phyloP scores from a whole-genome alignment of 2,329 filamentous ascomycete species.

The Botrytis aclada region DNA sequence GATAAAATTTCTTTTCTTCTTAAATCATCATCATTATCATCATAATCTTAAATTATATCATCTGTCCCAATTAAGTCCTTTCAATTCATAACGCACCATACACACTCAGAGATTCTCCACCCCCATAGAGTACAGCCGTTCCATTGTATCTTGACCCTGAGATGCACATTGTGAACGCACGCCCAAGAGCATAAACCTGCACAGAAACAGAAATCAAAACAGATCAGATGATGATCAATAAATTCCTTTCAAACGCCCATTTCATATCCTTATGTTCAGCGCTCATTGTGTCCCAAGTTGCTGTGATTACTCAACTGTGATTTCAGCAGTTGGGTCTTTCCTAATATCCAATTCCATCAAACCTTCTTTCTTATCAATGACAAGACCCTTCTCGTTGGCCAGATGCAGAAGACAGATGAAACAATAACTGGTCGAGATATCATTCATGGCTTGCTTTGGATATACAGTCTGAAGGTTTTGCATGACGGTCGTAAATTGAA shows the following conservation, averaged over 20 bases:
- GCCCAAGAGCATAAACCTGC: not conserved
- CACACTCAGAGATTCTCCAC: not conserved
- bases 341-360: conserved; percentile 59
- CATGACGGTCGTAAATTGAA: conserved; percentile 91
- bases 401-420: conserved; percentile 81
- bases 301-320: conserved; percentile 39
- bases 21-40: not conserved
- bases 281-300: not conserved
- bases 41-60: not conserved
- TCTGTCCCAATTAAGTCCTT: not conserved
- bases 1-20: not conserved
- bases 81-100: not conserved
- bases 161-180: not conserved
- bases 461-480: conserved; percentile 85
- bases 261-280: not conserved
- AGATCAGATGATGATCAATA: not conserved
- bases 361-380: conserved; percentile 52
- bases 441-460: conserved; percentile 77
- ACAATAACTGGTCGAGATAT: conserved; percentile 90
- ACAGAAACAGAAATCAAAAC: not conserved
- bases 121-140: not conserved
- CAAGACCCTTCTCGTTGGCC: conserved; percentile 72
- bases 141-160: not conserved
- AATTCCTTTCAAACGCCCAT: not conserved
- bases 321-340: conserved; percentile 60